Percentiles rank a stretch among this genome's conserved stretches.
phyloP scores from a whole-genome alignment of 768 basidiomycete genomes.

The Asterophora parasitica region DNA sequence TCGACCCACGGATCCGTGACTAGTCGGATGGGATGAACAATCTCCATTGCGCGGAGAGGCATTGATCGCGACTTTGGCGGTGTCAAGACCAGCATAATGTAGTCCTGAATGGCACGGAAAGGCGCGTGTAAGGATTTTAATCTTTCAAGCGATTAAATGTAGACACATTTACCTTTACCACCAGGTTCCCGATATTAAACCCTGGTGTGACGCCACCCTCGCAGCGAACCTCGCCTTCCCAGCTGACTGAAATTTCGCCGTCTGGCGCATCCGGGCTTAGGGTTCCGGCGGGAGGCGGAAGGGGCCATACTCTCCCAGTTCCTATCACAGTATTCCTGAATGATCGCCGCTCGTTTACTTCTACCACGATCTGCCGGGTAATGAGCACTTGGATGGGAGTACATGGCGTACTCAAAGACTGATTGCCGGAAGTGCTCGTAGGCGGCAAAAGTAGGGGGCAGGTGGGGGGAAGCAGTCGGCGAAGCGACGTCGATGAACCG shows the following conservation, averaged over 20 bases:
- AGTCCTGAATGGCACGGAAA: conserved; percentile 37
- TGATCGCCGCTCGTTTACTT: conserved; percentile 33
- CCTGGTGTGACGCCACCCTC: conserved; percentile 36
- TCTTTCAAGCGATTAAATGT: not conserved
- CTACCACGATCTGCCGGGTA: conserved; percentile 40
- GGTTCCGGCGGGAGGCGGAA: conserved; percentile 22
- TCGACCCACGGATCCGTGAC: conserved; percentile 51
- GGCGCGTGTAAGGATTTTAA: too few species aligned
- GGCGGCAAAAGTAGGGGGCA: conserved; percentile 19
- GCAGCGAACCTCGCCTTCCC: conserved; percentile 49
- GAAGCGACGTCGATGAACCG: conserved; percentile 39
- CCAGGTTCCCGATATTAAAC: conserved; percentile 39
- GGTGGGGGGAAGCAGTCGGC: conserved; percentile 32
- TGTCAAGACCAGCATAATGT: conserved; percentile 43
- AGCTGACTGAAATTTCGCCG: conserved; percentile 40
- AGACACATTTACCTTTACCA: conserved; percentile 40
- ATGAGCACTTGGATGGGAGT: conserved; percentile 40
- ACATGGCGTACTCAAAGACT: conserved; percentile 5
- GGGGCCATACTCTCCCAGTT: conserved; percentile 38
- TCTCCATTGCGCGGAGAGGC: conserved; percentile 37
- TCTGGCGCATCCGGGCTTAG: conserved; percentile 2
- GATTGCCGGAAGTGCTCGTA: conserved; percentile 10
- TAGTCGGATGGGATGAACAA: conserved; percentile 47
- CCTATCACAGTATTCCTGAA: conserved; percentile 36
- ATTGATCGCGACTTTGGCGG: conserved; percentile 40